Conservation (phyloP, 768 basidiomycete genomes). For the Rhodotorula diobovata region DNA sequence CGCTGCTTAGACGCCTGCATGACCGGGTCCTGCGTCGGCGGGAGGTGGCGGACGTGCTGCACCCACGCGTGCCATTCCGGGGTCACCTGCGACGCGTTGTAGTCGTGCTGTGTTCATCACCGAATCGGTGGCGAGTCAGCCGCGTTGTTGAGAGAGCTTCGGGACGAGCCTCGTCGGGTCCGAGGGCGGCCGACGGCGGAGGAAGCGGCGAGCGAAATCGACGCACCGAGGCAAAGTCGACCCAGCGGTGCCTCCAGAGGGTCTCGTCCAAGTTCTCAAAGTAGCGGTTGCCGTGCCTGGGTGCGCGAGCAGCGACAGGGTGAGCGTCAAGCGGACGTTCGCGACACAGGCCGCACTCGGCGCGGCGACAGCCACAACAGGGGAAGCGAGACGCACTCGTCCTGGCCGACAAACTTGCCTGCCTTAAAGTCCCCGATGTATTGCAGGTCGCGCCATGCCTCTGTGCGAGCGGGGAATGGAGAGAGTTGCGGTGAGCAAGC, state of each 20-base stretch:
- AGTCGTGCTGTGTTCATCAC: slow-evolving; percentile 53
- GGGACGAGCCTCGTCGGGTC: no score
- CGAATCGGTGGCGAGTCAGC: not conserved
- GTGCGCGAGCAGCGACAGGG: slow-evolving; percentile 5
- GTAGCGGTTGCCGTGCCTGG: slow-evolving; percentile 87
- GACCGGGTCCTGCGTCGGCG: slow-evolving; percentile 70
- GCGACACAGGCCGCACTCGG: no score
- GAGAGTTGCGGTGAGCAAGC: not conserved
- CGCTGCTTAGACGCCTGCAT: slow-evolving; percentile 65
- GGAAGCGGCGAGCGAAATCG: not conserved
- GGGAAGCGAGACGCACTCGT: slow-evolving; percentile 62
- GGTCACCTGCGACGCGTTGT: slow-evolving; percentile 87
- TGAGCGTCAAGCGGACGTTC: not conserved
- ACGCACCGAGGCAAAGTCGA: slow-evolving; percentile 80
- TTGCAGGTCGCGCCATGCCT: slow-evolving; percentile 54
- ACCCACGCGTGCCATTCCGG: slow-evolving; percentile 98
- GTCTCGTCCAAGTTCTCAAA: slow-evolving; percentile 64
- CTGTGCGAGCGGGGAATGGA: not conserved
- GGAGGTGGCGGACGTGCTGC: slow-evolving; percentile 75
- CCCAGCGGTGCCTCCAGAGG: slow-evolving; percentile 90
- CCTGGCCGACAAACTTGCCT: slow-evolving; percentile 67
- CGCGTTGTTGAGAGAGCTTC: no score
- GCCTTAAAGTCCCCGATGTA: slow-evolving; percentile 92
- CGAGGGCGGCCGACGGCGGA: no score
- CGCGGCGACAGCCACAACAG: not conserved